phyloP scores from a whole-genome alignment of 345 rosid species.

The Eucalyptus paniculata region DNA sequence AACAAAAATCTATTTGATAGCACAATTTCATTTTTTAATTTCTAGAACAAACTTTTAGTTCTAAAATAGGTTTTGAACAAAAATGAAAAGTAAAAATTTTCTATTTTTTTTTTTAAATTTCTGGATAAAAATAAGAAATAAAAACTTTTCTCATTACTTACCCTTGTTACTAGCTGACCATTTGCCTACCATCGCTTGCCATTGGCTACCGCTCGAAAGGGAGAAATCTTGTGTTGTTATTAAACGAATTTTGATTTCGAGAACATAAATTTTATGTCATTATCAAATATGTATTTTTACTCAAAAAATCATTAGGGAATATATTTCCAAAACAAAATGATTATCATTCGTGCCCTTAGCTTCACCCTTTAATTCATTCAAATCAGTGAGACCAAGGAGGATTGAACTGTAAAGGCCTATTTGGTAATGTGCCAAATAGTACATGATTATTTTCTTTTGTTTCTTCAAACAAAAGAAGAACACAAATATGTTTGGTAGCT shows the following conservation, averaged over 20 bases:
- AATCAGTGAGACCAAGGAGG: background rate
- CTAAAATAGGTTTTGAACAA: too few species aligned
- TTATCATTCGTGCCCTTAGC: accelerated
- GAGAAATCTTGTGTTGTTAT: too few species aligned
- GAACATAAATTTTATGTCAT: too few species aligned
- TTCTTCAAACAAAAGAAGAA: accelerated
- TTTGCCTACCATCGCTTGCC: accelerated
- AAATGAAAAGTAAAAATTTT: too few species aligned
- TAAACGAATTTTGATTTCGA: accelerated
- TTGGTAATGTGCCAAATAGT: too few species aligned
- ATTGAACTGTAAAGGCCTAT: accelerated
- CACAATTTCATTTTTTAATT: accelerated
- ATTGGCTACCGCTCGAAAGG: too few species aligned
- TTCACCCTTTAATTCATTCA: accelerated
- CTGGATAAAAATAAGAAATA: too few species aligned
- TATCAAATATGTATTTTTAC: accelerated
- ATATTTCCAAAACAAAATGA: accelerated
- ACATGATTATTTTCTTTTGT: too few species aligned
- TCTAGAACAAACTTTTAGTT: too few species aligned
- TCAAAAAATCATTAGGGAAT: accelerated
- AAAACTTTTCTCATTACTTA: accelerated
- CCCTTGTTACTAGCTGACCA: accelerated
- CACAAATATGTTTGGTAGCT: accelerated
- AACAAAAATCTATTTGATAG: accelerated
- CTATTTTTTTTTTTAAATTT: accelerated